Evolutionary conservation across 2,329 filamentous ascomycete genomes (phyloP), one percentile per base, ranked within the genome.

Genomic region (Chaetothyriales sp.): DNA sequence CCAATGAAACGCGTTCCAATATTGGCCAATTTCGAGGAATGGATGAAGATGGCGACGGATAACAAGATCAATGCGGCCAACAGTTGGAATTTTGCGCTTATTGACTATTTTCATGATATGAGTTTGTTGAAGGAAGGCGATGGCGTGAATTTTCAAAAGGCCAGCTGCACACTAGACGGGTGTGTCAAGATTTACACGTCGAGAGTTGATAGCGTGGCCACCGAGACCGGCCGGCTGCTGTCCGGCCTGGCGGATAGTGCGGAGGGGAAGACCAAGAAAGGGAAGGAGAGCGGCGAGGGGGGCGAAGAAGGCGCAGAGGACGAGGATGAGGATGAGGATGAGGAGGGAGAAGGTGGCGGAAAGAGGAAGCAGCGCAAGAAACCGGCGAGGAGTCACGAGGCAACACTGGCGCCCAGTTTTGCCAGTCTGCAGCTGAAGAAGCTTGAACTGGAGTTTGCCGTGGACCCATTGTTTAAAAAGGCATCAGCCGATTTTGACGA

Each of bases 21-120:
- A 61, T 75, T 98, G 51, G 92, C 92, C 64, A 98, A 98, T 70
- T 98, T 97, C 63, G 92, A 98, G 68, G 92, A 98, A 67, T 97
- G 90, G 92, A 97, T 98, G 89, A 98, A 97, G 76, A 94, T 98
- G 89, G 92, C 92, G 1, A 97, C 92, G 15, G 92, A 98, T 73
- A 98, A 98, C 72, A 92, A 92, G 70, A 98, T 98, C 75, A 98
- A 97, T 66, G 90, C 92, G 47, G 82, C 85, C 54, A 98, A 98
- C 69, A 95, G 89, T 28, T 98, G 92, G 92, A 97, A 97, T 68
- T 97, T 98, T 70, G 92, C 92, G n/a, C 78, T 98, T 18, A 98
- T 98, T 65, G 92, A 98, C 69, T 98, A 98, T 70, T 98, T 98
- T 64, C 90, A 98, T 68, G 92, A 98, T 64, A 97, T 98, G 92